Conservation (phyloP, 148 eudicot genomes). For the Hydrangea macrophylla region DNA sequence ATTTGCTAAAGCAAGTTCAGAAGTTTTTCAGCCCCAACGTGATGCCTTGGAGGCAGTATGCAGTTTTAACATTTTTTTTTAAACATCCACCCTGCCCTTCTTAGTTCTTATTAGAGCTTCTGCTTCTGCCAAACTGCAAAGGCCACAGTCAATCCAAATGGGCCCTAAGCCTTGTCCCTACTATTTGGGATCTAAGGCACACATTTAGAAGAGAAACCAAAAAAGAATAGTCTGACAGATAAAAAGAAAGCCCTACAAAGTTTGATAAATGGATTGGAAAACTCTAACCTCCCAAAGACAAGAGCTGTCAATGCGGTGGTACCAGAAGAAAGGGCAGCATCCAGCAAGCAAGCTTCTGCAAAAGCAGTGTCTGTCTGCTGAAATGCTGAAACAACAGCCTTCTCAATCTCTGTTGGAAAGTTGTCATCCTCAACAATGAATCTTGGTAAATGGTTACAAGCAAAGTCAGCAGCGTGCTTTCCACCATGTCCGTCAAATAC, state of each 20-base stretch:
- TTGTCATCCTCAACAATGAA: slow-evolving; percentile 64
- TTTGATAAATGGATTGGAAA: slow-evolving; percentile 4
- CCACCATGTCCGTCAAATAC: slow-evolving; percentile 98
- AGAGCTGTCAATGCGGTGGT: slow-evolving; percentile 89
- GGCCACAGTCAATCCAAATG: no score
- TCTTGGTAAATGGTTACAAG: slow-evolving; percentile 73
- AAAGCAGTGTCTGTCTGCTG: slow-evolving; percentile 79
- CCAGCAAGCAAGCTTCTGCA: slow-evolving; percentile 80
- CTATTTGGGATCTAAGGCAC: no score
- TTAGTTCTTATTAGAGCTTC: no score
- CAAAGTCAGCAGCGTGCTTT: slow-evolving; percentile 96
- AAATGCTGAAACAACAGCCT: slow-evolving; percentile 77
- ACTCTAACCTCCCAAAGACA: slow-evolving; percentile 75
- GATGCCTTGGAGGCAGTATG: no score
- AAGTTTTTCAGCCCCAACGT: no score
- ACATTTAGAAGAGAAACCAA: no score
- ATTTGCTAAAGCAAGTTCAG: no score
- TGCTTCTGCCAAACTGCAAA: no score
- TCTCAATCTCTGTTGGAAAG: slow-evolving; percentile 69
- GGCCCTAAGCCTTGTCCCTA: no score
- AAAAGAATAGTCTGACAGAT: background rate
- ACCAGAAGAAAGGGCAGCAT: slow-evolving; percentile 86
- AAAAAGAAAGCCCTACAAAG: background rate
- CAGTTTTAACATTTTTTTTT: no score
- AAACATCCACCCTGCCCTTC: no score